Conservation (phyloP, 306 rosid genomes). For the Lathyrus oleraceus region DNA sequence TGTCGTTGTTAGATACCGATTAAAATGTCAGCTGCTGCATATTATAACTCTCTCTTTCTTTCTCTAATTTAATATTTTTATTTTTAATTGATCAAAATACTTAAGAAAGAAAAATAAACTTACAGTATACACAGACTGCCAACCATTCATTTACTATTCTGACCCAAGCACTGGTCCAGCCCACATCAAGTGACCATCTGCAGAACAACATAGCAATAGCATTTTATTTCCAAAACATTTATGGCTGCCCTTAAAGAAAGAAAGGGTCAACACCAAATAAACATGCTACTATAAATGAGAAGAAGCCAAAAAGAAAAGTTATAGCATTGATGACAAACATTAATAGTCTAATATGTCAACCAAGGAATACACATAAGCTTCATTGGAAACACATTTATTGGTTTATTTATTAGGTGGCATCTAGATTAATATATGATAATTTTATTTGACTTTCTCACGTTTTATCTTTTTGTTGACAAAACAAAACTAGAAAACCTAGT, state of each 20-base stretch:
- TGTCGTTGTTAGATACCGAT: no score
- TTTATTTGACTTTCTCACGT: neutral
- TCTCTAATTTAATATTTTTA: neutral
- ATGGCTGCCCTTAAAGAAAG: constrained; percentile 5
- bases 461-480: constrained; percentile 4
- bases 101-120: constrained; percentile 34
- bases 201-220: constrained; percentile 14
- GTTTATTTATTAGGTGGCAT: neutral
- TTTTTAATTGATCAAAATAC: neutral
- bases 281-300: neutral
- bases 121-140: constrained; percentile 89
- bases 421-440: neutral
- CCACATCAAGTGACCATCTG: constrained; percentile 97
- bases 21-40: neutral
- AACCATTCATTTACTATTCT: constrained; percentile 94
- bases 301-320: neutral
- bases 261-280: constrained; percentile 14
- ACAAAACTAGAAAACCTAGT: neutral
- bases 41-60: neutral
- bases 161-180: constrained; percentile 99
- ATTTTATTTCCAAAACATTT: constrained; percentile 9
- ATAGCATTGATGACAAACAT: neutral
- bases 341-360: constrained; percentile 1
- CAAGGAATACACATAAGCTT: neutral
- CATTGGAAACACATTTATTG: neutral